These are phyloP conservation scores for Kwoniella mangroviensis DNA, from an alignment of 768 basidiomycete genomes.

Conservation along the genomic window DNA sequence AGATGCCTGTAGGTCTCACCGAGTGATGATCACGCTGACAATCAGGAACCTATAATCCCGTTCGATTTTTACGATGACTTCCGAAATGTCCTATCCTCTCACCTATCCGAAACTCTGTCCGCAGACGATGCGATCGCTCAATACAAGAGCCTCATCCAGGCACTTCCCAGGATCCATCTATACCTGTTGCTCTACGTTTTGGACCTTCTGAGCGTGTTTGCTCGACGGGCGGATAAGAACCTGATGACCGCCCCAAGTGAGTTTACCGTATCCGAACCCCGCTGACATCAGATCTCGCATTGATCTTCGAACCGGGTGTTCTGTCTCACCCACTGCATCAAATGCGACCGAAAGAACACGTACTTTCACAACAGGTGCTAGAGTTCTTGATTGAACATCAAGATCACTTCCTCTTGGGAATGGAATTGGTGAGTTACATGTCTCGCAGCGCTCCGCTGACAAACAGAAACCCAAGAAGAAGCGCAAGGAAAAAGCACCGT, in stretches of 20 bases:
- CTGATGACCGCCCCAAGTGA: constrained; percentile 92
- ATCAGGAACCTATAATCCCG: constrained; percentile 84
- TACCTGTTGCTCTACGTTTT: constrained; percentile 96
- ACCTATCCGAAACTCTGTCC: constrained; percentile 11
- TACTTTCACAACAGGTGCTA: constrained; percentile 83
- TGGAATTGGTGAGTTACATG: constrained; percentile 47
- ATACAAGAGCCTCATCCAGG: constrained; percentile 81
- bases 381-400: constrained; percentile 97
- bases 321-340: constrained; percentile 88
- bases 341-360: constrained; percentile 82
- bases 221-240: constrained; percentile 86
- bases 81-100: constrained; percentile 35
- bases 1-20: constrained; percentile 79
- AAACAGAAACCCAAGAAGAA: constrained; percentile 30
- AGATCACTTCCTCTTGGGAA: constrained; percentile 85
- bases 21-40: constrained; percentile 2
- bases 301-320: constrained; percentile 94
- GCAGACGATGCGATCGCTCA: constrained; percentile 74
- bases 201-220: constrained; percentile 92
- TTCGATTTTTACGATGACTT: constrained; percentile 78
- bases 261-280: constrained; percentile 53
- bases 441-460: constrained; percentile 5
- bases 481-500: constrained; percentile 23
- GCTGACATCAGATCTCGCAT: constrained; percentile 81
- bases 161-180: constrained; percentile 85